phyloP scores from a whole-genome alignment of 2,329 filamentous ascomycete species.

The Nemania abortiva region DNA sequence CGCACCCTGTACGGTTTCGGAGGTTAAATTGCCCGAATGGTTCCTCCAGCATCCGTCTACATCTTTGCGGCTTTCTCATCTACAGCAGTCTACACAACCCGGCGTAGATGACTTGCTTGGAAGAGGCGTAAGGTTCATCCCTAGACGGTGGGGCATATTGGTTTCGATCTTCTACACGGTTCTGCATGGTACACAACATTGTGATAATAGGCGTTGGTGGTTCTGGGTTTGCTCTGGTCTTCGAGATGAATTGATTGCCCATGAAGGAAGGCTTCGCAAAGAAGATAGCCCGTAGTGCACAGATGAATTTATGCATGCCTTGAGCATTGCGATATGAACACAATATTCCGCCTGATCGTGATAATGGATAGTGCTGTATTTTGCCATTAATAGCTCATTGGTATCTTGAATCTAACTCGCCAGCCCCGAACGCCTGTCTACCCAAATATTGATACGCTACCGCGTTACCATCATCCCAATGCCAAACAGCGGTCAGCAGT shows the following conservation, averaged over 20 bases:
- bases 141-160: constrained; percentile 11
- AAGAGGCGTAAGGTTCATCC: constrained; percentile 26
- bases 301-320: constrained; percentile 47
- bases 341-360: not conserved
- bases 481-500: not conserved
- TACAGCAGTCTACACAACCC: constrained; percentile 17
- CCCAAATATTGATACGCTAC: not conserved
- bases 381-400: not conserved
- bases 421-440: constrained; percentile 41
- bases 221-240: constrained; percentile 46
- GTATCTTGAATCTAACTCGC: constrained; percentile 26
- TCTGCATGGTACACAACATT: constrained; percentile 50
- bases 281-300: constrained; percentile 42
- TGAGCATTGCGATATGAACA: constrained; percentile 41
- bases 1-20: constrained; percentile 77
- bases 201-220: constrained; percentile 51
- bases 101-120: constrained; percentile 8
- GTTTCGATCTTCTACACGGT: constrained; percentile 40
- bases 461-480: not conserved
- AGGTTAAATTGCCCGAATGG: constrained; percentile 60
- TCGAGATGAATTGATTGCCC: constrained; percentile 45
- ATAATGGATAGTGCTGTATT: not conserved
- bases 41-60: constrained; percentile 15
- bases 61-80: constrained; percentile 27
- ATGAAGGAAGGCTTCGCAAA: constrained; percentile 41